Conservation (phyloP, 768 basidiomycete species). For the Mrakia blollopis region DNA sequence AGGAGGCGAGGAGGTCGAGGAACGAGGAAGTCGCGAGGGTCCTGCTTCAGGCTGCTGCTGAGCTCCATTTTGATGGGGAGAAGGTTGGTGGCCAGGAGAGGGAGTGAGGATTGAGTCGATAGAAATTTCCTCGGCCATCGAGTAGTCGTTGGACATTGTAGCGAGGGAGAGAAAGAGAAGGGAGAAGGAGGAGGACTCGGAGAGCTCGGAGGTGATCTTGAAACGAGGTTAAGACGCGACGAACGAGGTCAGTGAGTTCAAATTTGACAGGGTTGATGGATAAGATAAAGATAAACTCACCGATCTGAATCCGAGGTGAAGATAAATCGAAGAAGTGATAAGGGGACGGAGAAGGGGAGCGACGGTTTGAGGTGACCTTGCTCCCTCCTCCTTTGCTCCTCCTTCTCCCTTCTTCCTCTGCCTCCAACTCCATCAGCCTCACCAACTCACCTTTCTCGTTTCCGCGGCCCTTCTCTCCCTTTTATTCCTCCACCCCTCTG, state of each 20-base stretch:
- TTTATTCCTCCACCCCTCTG: neutral
- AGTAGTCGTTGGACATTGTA: neutral
- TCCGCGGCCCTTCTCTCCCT: neutral
- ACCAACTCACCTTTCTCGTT: too few species aligned
- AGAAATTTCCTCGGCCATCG: neutral
- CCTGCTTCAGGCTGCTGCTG: neutral
- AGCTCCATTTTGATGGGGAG: neutral
- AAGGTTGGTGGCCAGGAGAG: neutral
- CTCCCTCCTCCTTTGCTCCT: too few species aligned
- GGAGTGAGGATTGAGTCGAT: neutral
- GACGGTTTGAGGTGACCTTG: neutral
- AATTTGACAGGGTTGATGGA: neutral
- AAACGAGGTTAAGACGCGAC: neutral
- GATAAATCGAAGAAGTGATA: neutral
- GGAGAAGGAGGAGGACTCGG: neutral
- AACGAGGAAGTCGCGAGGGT: conserved; percentile 3
- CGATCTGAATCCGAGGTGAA: too few species aligned
- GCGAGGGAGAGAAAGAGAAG: too few species aligned
- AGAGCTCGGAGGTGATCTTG: neutral
- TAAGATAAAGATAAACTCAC: too few species aligned
- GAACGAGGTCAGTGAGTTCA: neutral
- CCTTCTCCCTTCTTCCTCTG: neutral
- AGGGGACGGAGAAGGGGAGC: neutral
- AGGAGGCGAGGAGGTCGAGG: neutral
- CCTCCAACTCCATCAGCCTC: too few species aligned